Evolutionary conservation across 805 yeast species (phyloP), one percentile per base, ranked within the genome.

Genomic region (Lipomyces yamadae): DNA sequence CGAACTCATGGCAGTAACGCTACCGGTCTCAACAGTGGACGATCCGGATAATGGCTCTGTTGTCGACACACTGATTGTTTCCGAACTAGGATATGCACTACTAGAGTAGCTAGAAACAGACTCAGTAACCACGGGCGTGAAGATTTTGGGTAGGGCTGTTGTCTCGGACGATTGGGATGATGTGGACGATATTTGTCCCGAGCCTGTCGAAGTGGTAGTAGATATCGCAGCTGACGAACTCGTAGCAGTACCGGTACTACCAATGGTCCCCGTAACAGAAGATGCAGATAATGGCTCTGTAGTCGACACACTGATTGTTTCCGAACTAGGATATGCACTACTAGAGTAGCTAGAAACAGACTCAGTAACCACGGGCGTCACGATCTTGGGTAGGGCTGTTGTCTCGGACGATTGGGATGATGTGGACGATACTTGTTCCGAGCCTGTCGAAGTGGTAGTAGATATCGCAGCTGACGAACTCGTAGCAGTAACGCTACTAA

Each of bases 361-460:
- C 4, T 70, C 65, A 24, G 72, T 65, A 24, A 24, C 24, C 52
- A 74, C 73, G 55, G 78, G 75, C 29, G 77, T 69, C 53, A 70
- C 70, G 33, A 74, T 64, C 4, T 76, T 67, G 55, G 69, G n/a
- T 18, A 4, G 18, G 18, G 48, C n/a, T 13, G 48, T 0, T 2
- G 18, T 42, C 24, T n/a, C 45, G 6, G 48, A 6, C 15, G 13
- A 13, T n/a, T 10, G 45, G 15, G 6, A n/a, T 39, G 6, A n/a
- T 11, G 15, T 39, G 15, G 6, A 39, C 45, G 24, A 13, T 37
- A 37, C 8, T 15, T 13, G 48, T 4, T 15, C 24, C 18, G n/a
- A 15, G 5, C 15, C 13, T 18, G 15, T 13, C 48, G 18, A 42
- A 6, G 13, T 18, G 5, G 24, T 42, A 1, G 24, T 24, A n/a